Percentiles rank a stretch among this genome's conserved stretches.
These are phyloP conservation scores for Colletotrichum salicis DNA, from an alignment of 2,329 filamentous ascomycete genomes.

Conservation along the genomic window DNA sequence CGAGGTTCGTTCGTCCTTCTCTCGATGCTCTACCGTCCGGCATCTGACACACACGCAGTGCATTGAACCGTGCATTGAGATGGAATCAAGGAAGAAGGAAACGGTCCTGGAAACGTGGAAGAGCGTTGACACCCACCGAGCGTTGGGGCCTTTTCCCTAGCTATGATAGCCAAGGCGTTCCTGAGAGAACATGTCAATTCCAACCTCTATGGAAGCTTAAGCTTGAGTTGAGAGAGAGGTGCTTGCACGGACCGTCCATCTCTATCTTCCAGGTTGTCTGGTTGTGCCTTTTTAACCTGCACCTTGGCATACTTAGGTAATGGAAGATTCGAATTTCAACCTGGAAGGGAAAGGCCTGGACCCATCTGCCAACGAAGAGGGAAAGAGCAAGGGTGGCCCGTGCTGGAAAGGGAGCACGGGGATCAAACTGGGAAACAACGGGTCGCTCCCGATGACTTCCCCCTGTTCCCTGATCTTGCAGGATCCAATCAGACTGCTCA, in stretches of 20 bases:
- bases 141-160: background rate
- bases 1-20: conserved; percentile 11
- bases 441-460: conserved; percentile 25
- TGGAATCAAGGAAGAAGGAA: background rate
- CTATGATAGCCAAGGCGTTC: conserved; percentile 20
- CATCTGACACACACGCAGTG: conserved; percentile 7
- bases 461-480: conserved; percentile 14
- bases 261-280: background rate
- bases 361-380: background rate
- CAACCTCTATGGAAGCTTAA: background rate
- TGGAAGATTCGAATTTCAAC: background rate
- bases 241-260: no score
- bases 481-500: conserved; percentile 24
- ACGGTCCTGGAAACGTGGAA: background rate
- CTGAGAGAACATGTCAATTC: background rate
- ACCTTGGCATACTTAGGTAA: background rate
- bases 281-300: no score
- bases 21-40: background rate
- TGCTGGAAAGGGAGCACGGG: conserved; percentile 9
- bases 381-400: background rate
- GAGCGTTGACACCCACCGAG: background rate
- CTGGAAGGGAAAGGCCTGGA: background rate
- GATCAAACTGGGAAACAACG: conserved; percentile 31
- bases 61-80: background rate
- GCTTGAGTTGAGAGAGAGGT: background rate